phyloP scores from a whole-genome alignment of 176 grass and related monocot genomes.

The Bonia amplexicaulis region DNA sequence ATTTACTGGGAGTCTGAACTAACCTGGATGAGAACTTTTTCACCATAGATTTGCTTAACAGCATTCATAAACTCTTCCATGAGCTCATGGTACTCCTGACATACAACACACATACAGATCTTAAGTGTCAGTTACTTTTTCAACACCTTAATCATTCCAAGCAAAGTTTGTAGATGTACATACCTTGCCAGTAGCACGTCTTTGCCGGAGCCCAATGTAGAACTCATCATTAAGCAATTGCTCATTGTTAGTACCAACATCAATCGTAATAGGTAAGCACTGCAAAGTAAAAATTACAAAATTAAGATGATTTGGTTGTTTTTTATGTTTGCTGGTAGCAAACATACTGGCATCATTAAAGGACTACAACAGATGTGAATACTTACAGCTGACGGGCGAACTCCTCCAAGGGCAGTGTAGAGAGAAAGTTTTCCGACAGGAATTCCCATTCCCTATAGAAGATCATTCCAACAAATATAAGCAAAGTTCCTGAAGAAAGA shows the following conservation, averaged over 20 bases:
- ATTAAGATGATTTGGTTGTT: not conserved
- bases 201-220: conserved; percentile 90
- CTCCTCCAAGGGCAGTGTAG: conserved; percentile 93
- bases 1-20: not conserved
- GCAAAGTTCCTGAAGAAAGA: not conserved
- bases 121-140: not conserved
- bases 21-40: conserved; percentile 97
- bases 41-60: conserved; percentile 87
- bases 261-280: conserved; percentile 97
- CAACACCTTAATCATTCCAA: not conserved
- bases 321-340: not conserved
- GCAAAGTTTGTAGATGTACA: not conserved
- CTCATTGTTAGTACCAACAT: conserved; percentile 94
- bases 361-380: not conserved
- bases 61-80: conserved; percentile 92
- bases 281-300: conserved; percentile 32
- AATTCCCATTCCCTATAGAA: conserved; percentile 96
- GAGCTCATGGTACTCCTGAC: conserved; percentile 87
- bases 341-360: not conserved
- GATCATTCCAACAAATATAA: conserved; percentile 38
- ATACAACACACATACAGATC: conserved; percentile 19
- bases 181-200: conserved; percentile 86
- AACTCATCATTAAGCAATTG: conserved; percentile 83
- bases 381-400: conserved; percentile 87
- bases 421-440: conserved; percentile 98